These are phyloP conservation scores for Fusarium foetens DNA, from an alignment of 2,329 filamentous ascomycete genomes.

Conservation along the genomic window DNA sequence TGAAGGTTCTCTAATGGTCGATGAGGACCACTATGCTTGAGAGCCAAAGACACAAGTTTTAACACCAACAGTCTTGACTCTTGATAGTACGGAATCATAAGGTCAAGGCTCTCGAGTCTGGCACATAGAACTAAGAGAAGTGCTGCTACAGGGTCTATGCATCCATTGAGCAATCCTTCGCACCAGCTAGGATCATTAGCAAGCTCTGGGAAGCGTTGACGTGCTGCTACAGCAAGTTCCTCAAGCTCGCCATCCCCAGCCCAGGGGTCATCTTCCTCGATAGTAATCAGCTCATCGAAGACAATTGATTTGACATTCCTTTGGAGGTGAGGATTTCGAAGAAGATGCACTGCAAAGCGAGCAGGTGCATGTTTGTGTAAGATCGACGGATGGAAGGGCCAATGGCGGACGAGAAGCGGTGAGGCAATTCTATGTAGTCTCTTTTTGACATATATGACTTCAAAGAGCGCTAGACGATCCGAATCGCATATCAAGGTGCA, in stretches of 20 bases:
- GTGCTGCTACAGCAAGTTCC: background rate
- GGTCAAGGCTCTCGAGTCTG: background rate
- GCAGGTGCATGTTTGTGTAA: background rate
- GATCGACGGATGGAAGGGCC: background rate
- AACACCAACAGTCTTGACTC: background rate
- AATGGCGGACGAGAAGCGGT: background rate
- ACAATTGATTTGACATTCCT: background rate
- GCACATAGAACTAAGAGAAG: background rate
- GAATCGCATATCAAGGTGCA: background rate
- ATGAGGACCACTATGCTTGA: fast-evolving
- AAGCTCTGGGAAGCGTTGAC: background rate
- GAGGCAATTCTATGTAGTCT: background rate
- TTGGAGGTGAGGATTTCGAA: background rate
- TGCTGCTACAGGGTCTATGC: fast-evolving
- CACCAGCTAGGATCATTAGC: background rate
- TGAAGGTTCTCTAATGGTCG: background rate
- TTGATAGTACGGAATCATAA: background rate
- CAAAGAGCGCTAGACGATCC: background rate
- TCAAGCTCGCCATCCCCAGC: background rate
- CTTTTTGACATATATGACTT: background rate
- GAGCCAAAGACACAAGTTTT: fast-evolving
- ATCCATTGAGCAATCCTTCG: fast-evolving
- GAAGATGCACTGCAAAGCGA: background rate
- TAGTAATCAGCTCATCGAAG: background rate
- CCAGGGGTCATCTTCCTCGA: background rate